These are phyloP conservation scores for Pyrenophora graminea DNA, from an alignment of 2,329 filamentous ascomycete genomes.

Conservation along the genomic window DNA sequence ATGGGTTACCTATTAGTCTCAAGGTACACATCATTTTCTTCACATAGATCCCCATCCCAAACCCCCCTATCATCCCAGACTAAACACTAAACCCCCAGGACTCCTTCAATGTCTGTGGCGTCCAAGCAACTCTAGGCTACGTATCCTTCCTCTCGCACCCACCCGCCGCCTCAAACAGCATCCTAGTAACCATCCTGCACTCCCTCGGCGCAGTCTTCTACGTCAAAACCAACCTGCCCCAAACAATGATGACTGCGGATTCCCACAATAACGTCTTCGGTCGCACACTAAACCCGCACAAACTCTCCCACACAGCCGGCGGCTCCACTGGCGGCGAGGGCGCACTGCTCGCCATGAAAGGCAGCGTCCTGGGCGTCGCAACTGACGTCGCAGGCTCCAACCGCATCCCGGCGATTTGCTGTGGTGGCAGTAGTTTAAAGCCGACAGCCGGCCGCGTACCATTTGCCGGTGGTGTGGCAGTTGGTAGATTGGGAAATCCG, in stretches of 20 bases:
- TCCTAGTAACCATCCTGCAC: slow-evolving; percentile 45
- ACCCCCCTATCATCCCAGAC: too few species aligned
- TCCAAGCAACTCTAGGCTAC: slow-evolving; percentile 64
- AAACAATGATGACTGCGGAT: slow-evolving; percentile 56
- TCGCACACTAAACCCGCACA: slow-evolving; percentile 66
- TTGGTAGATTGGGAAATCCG: slow-evolving; percentile 39
- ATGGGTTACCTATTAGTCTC: slow-evolving; percentile 60
- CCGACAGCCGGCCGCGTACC: slow-evolving; percentile 59
- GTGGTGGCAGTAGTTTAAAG: slow-evolving; percentile 54
- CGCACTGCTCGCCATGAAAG: slow-evolving; percentile 62
- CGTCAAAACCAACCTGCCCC: slow-evolving; percentile 59
- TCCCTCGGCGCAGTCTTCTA: slow-evolving; percentile 56
- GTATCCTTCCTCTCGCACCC: slow-evolving; percentile 49
- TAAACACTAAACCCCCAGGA: slow-evolving; percentile 44
- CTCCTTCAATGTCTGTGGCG: slow-evolving; percentile 63
- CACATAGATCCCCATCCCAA: neutral
- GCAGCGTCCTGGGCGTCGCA: slow-evolving; percentile 63
- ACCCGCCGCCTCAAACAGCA: slow-evolving; percentile 38
- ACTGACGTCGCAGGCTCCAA: slow-evolving; percentile 67
- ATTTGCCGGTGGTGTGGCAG: slow-evolving; percentile 39
- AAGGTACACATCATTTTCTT: slow-evolving; percentile 45
- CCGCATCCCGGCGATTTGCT: slow-evolving; percentile 84
- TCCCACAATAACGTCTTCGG: slow-evolving; percentile 66
- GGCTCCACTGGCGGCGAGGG: slow-evolving; percentile 70
- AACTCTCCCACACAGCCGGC: slow-evolving; percentile 63